phyloP scores from a whole-genome alignment of 257 asterid genomes.

The Anisodus tanguticus region DNA sequence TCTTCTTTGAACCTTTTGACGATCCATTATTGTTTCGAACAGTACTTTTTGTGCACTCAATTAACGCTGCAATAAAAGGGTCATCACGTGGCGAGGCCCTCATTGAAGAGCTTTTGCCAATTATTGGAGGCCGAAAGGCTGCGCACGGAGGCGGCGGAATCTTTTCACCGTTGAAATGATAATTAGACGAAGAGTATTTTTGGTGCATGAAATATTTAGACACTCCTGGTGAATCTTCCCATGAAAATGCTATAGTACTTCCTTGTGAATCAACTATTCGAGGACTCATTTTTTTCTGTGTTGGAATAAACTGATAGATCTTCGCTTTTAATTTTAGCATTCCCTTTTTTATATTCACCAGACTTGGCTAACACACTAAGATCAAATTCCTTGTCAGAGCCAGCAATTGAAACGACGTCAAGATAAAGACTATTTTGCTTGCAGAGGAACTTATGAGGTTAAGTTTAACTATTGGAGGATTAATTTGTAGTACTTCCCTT shows the following conservation, averaged over 20 bases:
- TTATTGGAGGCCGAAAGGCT: conserved; percentile 27
- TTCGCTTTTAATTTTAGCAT: not conserved
- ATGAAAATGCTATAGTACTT: conserved; percentile 61
- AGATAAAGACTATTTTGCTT: conserved; percentile 1
- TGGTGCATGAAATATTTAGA: conserved; percentile 48
- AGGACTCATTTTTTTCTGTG: conserved; percentile 46
- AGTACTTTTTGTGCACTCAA: conserved; percentile 48
- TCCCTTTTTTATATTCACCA: not conserved
- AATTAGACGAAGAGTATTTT: conserved; percentile 28
- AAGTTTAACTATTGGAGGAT: not conserved
- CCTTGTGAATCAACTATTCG: conserved; percentile 48
- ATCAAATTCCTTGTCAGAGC: conserved; percentile 7
- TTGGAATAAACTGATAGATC: conserved; percentile 14
- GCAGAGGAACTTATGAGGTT: not conserved
- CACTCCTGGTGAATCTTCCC: conserved; percentile 82
- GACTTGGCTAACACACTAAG: not conserved
- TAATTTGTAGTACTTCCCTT: not conserved
- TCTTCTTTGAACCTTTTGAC: conserved; percentile 20
- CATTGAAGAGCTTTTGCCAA: conserved; percentile 32
- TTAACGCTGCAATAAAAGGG: conserved; percentile 65
- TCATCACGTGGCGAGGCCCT: conserved; percentile 45
- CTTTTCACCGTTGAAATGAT: not conserved
- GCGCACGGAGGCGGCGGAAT: conserved; percentile 25
- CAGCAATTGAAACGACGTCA: not conserved
- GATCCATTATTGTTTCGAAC: conserved; percentile 21